Conservation (phyloP, 202 grass and related monocot genomes). For the Setaria viridis region DNA sequence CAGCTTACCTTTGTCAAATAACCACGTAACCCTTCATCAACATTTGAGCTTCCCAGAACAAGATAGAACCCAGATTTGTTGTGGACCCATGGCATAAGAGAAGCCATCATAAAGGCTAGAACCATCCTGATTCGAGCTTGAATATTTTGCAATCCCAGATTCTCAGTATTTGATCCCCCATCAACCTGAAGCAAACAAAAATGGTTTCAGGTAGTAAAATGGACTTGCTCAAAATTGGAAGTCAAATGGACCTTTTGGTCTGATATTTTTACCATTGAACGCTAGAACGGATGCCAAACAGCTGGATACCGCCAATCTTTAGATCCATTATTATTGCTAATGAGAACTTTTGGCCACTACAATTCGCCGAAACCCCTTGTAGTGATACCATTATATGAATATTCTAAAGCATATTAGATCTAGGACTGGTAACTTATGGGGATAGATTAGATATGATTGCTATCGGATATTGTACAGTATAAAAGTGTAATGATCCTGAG, state of each 20-base stretch:
- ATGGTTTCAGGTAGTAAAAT: neutral
- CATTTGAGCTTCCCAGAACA: constrained; percentile 92
- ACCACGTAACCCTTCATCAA: constrained; percentile 96
- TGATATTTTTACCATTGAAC: neutral
- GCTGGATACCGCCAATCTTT: neutral
- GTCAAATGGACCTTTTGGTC: neutral
- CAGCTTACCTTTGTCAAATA: constrained; percentile 96
- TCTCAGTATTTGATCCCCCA: constrained; percentile 84
- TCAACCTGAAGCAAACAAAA: constrained; percentile 63
- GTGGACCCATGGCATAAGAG: constrained; percentile 97
- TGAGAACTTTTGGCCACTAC: neutral
- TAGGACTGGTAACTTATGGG: neutral
- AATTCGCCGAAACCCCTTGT: neutral
- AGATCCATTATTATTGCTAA: neutral
- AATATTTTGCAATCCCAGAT: constrained; percentile 97
- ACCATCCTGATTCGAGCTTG: constrained; percentile 99
- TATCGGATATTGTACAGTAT: neutral
- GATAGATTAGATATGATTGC: neutral
- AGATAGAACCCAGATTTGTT: constrained; percentile 99
- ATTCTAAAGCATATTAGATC: neutral
- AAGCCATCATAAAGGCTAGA: constrained; percentile 94
- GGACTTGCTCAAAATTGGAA: neutral
- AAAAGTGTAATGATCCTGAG: neutral
- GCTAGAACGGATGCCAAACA: neutral
- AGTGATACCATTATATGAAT: neutral